Base-by-base conservation (phyloP, 164 flowering plant genomes). In the Sedum album region DNA sequence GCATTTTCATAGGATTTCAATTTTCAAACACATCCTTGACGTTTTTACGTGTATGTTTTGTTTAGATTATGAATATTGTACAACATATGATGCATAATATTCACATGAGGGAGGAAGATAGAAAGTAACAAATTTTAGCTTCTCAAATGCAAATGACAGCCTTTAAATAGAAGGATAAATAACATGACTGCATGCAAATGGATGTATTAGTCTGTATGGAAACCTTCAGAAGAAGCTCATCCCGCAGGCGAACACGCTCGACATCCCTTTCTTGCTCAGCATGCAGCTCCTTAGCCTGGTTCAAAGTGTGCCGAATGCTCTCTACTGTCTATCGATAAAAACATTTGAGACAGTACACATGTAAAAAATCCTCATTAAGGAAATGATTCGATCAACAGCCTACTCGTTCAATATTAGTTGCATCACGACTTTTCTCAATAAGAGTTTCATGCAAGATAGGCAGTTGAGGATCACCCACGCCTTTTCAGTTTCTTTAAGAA, bases 401-500 rank as follows among this genome's bases (percentile, higher is more conserved):
- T 66, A 91, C 98, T 51, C 77, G 73, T 77, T 88, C 82, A 77
- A 87, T 80, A 51, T 64, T 82, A 80, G 86, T 85, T 73, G 86
- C 36, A 60, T 84, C 89, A 66, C n/a, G 66, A 73, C 97, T 91
- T 79, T 87, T 88, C 28, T 80, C 76, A 73, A 94, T 78, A 67
- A 94, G 92, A 64, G 88, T 77, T 28, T 67, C 73, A 74, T 94
- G 99, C 60, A 79, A 89, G 65, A 85, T 76, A 44, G 97, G 96
- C 35, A 95, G 83, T 66, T 80, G 85, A 71, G 97, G 93, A 78
- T 95, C 90, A 48, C 99, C 99, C 70, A 95, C 89, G 99, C 97
- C 77, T 92, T 95, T 74, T 95, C 97, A 65, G 99, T 95, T 76
- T 92, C 99, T 71, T 89, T 90, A 53, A 95, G 79, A 74, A 95